A percentile compares a stretch with the other conserved stretches of the same genome.
phyloP scores from a whole-genome alignment of 805 yeast species.

The Brettanomyces nanus region DNA sequence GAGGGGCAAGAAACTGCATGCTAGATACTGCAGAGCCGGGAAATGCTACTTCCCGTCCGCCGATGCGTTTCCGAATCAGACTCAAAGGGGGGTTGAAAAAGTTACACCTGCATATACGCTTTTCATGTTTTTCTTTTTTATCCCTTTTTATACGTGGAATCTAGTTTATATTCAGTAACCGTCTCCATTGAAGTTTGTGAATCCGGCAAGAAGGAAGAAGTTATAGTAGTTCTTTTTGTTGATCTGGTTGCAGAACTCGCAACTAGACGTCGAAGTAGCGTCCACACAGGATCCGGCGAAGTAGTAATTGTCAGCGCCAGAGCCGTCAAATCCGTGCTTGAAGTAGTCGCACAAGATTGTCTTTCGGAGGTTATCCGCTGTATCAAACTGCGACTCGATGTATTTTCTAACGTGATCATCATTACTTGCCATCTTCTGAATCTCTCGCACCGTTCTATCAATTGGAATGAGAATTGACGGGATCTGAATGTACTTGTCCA shows the following conservation, averaged over 20 bases:
- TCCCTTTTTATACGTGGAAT: too few species aligned
- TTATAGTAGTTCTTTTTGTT: conserved; percentile 55
- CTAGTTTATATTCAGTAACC: conserved; percentile 42
- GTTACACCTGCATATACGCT: too few species aligned
- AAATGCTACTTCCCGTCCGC: not conserved
- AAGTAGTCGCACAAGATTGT: conserved; percentile 43
- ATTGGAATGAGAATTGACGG: conserved; percentile 72
- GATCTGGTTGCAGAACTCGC: conserved; percentile 75
- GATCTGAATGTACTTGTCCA: conserved; percentile 74
- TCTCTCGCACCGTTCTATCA: conserved; percentile 45
- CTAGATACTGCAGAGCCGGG: too few species aligned
- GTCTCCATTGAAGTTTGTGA: conserved; percentile 72
- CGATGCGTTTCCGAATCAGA: not conserved
- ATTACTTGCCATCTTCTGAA: conserved; percentile 39
- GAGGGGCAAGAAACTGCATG: too few species aligned
- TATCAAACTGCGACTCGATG: conserved; percentile 51
- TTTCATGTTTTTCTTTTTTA: too few species aligned
- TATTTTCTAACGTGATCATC: conserved; percentile 43
- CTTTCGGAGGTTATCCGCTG: conserved; percentile 44
- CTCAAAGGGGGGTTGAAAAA: not conserved
- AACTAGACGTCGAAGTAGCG: conserved; percentile 72
- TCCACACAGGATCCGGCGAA: conserved; percentile 83
- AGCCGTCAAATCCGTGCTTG: conserved; percentile 61
- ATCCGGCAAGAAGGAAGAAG: conserved; percentile 58
- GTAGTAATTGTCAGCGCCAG: conserved; percentile 77